Evolutionary conservation across 2,329 filamentous ascomycete genomes (phyloP), one percentile per base, ranked within the genome.

Genomic region (Blastomyces parvus): DNA sequence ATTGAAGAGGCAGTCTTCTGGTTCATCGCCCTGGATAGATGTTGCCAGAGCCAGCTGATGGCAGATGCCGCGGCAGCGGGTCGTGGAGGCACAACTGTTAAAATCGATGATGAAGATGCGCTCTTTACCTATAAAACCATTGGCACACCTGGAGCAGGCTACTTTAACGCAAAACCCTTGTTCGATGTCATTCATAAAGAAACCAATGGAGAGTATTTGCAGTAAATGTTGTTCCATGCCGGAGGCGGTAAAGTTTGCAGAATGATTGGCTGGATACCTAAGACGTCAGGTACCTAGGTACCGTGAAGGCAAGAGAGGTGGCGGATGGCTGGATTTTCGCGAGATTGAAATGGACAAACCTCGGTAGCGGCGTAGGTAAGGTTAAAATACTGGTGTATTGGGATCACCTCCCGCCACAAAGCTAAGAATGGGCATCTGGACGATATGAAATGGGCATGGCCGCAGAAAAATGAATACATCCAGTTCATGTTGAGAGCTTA

Each of bases 131-230:
- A 84, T 69, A 84, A 87, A 74, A 81, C 83, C 0, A 78, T 90
- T 2, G 88, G 88, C 0, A 82, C 79, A 0, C 79, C 82, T 19
- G 70, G 73, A 42, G 86, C 84, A 0, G 88, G 88, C 0, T 90
- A 83, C 80, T 91, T 91, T 71, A 85, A 82, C 68, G 88, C 86
- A 6, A 86, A 86, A 76, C 88, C 88, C 19, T 68, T 87, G 66
- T 91, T 91, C 76, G 87, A 90, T 76, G 75, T 89, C 50, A 83
- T 88, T 66, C 82, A 86, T 69, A 81, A 82, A 71, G 84, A 87
- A 75, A 83, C 81, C 2, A 76, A 77, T 27, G 83, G 82, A 1
- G 81, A 82, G 13, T 85, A 86, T 71, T 69, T 86, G 66, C 70
- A 79, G 64, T 81, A 73, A 68, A 33, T 17, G 36, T 27, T 8